A percentile compares a stretch with the other conserved stretches of the same genome.
phyloP scores from a whole-genome alignment of 2,329 filamentous ascomycete genomes.

The Cadophora luteo-olivacea region DNA sequence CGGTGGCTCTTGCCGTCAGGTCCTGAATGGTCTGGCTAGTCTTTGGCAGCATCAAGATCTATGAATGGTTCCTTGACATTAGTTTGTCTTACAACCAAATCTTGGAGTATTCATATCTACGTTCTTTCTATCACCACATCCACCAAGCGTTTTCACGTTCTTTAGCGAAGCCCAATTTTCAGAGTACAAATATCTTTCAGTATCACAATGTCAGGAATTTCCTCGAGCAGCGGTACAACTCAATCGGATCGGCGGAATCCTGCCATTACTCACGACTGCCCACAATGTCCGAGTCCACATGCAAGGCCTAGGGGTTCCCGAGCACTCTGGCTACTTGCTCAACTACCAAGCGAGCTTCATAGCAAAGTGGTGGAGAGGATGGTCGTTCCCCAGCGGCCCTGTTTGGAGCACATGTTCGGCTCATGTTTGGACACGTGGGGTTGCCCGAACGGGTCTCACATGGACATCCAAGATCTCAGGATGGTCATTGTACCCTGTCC shows the following conservation, averaged over 20 bases:
- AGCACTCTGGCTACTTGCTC: background rate
- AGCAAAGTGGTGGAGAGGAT: background rate
- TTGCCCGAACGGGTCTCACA: constrained; percentile 12
- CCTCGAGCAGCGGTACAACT: background rate
- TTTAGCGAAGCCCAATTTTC: background rate
- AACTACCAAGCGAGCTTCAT: constrained; percentile 18
- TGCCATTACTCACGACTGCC: background rate
- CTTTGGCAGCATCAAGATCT: background rate
- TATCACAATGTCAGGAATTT: background rate
- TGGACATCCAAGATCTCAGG: background rate
- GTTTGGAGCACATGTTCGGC: constrained; percentile 15
- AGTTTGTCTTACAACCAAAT: background rate
- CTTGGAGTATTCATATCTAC: background rate
- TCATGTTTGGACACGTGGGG: constrained; percentile 19
- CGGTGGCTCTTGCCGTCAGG: background rate
- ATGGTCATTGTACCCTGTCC: background rate
- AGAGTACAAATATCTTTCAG: background rate
- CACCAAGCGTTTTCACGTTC: background rate
- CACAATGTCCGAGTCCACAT: constrained; percentile 5
- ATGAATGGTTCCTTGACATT: background rate
- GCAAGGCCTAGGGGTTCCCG: too few species aligned
- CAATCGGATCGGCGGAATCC: background rate
- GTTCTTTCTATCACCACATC: background rate
- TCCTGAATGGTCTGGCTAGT: background rate
- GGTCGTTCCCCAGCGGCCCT: constrained; percentile 9